phyloP scores from a whole-genome alignment of 2,329 filamentous ascomycete species.

The Neoscytalidium dimidiatum region DNA sequence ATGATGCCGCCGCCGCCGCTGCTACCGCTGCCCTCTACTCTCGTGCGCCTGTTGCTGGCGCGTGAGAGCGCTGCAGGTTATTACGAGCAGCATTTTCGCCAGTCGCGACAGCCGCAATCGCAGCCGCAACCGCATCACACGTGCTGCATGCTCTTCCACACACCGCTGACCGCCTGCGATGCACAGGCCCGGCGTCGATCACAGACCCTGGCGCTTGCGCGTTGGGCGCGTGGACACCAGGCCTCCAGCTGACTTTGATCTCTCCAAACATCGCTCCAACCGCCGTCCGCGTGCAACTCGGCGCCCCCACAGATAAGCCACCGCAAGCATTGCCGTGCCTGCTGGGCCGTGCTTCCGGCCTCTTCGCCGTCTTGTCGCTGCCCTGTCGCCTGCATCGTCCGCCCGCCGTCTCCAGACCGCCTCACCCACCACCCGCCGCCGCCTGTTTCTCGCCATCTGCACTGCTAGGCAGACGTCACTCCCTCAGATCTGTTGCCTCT shows the following conservation, averaged over 20 bases:
- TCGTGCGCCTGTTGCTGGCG: too few species aligned
- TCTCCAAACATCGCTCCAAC: background rate
- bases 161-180: slow-evolving; percentile 1
- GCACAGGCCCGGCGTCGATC: background rate
- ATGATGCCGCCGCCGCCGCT: too few species aligned
- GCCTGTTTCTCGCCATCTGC: background rate
- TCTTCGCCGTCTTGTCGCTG: background rate
- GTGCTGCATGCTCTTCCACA: too few species aligned
- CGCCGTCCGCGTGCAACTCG: background rate
- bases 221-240: background rate
- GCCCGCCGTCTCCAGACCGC: slow-evolving; percentile 1
- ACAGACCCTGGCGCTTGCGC: slow-evolving; percentile 6
- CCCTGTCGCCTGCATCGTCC: too few species aligned
- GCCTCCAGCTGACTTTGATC: background rate
- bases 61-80: too few species aligned
- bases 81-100: too few species aligned
- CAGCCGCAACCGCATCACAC: too few species aligned
- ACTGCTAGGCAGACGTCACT: background rate
- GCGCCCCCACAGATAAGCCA: slow-evolving; percentile 7
- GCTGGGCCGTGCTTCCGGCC: background rate
- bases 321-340: background rate
- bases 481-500: background rate
- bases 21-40: too few species aligned
- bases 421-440: background rate
- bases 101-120: slow-evolving; percentile 9